Percentiles rank a stretch among this genome's conserved stretches.
Conservation (phyloP, 2,329 filamentous ascomycete species). For the Epichloe glyceriae region DNA sequence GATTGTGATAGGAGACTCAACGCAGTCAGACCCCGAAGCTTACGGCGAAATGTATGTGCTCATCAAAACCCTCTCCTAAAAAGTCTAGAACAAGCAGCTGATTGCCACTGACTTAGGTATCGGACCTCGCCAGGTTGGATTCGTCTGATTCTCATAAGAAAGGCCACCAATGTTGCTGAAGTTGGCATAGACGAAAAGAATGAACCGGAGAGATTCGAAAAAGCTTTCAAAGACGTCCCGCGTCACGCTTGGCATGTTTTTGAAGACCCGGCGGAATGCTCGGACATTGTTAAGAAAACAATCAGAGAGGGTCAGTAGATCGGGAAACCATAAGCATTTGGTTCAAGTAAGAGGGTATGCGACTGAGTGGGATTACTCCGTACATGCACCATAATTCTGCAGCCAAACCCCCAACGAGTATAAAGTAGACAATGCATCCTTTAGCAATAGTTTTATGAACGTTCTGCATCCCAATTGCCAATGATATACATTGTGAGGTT, state of each 20-base stretch:
- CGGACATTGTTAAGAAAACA: constrained; percentile 17
- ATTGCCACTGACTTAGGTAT: constrained; percentile 27
- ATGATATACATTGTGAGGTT: too few species aligned
- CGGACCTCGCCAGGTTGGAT: constrained; percentile 63
- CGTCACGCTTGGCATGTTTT: constrained; percentile 68
- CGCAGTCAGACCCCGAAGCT: constrained; percentile 80
- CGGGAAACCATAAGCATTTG: not conserved
- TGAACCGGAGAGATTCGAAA: constrained; percentile 61
- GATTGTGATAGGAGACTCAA: constrained; percentile 80
- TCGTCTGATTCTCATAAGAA: constrained; percentile 71
- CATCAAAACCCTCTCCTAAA: not conserved
- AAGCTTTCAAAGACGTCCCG: constrained; percentile 68
- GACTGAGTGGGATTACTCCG: not conserved
- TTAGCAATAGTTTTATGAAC: too few species aligned
- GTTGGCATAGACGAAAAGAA: constrained; percentile 62
- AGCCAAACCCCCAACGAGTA: too few species aligned
- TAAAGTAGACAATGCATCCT: too few species aligned
- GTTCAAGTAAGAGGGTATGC: not conserved
- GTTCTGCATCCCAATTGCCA: too few species aligned
- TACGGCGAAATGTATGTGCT: constrained; percentile 63
- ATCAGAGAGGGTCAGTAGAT: not conserved
- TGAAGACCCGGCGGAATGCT: constrained; percentile 57
- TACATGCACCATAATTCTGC: not conserved
- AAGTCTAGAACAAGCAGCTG: not conserved
- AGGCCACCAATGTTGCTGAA: constrained; percentile 61